Conservation (phyloP, 306 rosid species). For the apple (Malus domestica) region ASM211411v1 NC_041804.1:8888001-8888500, state of each 20-base stretch:
- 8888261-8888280: too few species aligned
- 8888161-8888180: slow-evolving; percentile 69
- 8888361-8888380: slow-evolving; percentile 50
- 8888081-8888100: too few species aligned
- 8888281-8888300: too few species aligned
- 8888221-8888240: slow-evolving; percentile 33
- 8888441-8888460: slow-evolving; percentile 49
- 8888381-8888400: slow-evolving; percentile 38
- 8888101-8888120: too few species aligned
- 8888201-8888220: slow-evolving; percentile 47
- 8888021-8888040: too few species aligned
- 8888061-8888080: too few species aligned
- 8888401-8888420: slow-evolving; percentile 43
- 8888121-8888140: slow-evolving; percentile 7
- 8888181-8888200: slow-evolving; percentile 51
- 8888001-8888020: too few species aligned
- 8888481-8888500: slow-evolving; percentile 10
- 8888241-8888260: too few species aligned
- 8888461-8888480: slow-evolving; percentile 43
- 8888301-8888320: neutral
- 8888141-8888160: slow-evolving; percentile 31
- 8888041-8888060: too few species aligned
- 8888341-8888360: slow-evolving; percentile 43
- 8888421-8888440: slow-evolving; percentile 46
- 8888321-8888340: slow-evolving; percentile 19